These are phyloP conservation scores for Posidonia australis DNA, from an alignment of 106 monocot genomes.

Conservation along the genomic window DNA sequence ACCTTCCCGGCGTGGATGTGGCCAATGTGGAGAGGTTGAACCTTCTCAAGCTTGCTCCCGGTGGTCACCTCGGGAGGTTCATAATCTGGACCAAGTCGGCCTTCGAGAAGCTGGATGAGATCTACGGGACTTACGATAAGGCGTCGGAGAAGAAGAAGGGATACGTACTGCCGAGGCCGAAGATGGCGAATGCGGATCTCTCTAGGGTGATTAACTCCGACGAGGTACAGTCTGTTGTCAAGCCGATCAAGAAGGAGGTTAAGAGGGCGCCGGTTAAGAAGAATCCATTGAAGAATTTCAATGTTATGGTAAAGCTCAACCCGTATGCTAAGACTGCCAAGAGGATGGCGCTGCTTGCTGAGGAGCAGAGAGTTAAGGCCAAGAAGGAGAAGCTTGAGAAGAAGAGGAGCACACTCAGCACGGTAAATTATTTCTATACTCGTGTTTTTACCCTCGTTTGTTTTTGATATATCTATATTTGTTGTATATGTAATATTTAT, in stretches of 20 bases:
- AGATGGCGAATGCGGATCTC: conserved; percentile 75
- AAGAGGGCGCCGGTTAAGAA: conserved; percentile 50
- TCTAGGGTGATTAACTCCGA: conserved; percentile 74
- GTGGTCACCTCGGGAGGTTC: conserved; percentile 66
- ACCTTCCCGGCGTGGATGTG: conserved; percentile 74
- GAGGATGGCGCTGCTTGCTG: conserved; percentile 62
- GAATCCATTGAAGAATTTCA: conserved; percentile 58
- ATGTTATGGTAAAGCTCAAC: conserved; percentile 44
- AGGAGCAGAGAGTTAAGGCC: conserved; percentile 48
- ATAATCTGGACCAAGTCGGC: conserved; percentile 87
- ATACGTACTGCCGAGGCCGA: conserved; percentile 60
- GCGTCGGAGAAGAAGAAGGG: conserved; percentile 58
- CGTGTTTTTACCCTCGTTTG: not conserved
- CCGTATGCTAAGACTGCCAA: conserved; percentile 65
- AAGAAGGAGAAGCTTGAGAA: conserved; percentile 62
- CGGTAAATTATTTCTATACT: conserved; percentile 17
- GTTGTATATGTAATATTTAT: too few relatives aligned
- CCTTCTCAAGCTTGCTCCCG: conserved; percentile 76
- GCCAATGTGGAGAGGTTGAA: conserved; percentile 73
- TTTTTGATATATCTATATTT: not conserved
- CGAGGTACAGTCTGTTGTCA: conserved; percentile 71
- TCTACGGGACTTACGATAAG: conserved; percentile 75
- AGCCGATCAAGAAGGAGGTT: conserved; percentile 47
- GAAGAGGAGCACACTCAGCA: conserved; percentile 50
- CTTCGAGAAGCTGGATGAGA: conserved; percentile 70